These are phyloP conservation scores for Boletellus sp. DNA, from an alignment of 768 basidiomycete genomes.

Conservation along the genomic window DNA sequence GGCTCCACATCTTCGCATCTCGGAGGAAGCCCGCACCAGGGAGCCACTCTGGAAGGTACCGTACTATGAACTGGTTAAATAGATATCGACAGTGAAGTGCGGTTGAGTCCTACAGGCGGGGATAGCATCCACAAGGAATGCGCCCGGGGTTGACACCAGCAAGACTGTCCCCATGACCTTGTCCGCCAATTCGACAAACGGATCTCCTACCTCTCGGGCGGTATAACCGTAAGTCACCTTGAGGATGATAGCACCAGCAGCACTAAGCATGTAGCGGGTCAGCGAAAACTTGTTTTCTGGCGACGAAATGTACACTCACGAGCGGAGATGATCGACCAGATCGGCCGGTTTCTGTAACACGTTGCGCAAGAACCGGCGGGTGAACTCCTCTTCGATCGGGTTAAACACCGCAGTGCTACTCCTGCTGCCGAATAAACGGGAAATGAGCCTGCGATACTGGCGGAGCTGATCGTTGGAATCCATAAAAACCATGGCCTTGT, in stretches of 20 bases:
- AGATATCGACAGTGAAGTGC: too few species aligned
- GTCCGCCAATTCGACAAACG: constrained; percentile 31
- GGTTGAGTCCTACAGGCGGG: constrained; percentile 15
- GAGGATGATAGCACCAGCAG: constrained; percentile 29
- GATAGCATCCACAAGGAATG: constrained; percentile 21
- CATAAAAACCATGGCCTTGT: constrained; percentile 2
- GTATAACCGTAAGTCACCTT: constrained; percentile 41
- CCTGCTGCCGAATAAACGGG: constrained; percentile 11
- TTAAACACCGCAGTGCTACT: constrained; percentile 9
- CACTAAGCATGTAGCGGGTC: constrained; percentile 2
- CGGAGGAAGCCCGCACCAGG: constrained; percentile 35
- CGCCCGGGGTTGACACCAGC: constrained; percentile 1
- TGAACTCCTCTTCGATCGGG: constrained; percentile 18
- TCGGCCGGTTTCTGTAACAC: constrained; percentile 14
- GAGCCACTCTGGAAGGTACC: constrained; percentile 34
- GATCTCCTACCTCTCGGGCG: constrained; percentile 34
- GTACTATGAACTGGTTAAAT: constrained; percentile 16
- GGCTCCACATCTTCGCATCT: constrained; percentile 24
- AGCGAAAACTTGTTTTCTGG: background rate
- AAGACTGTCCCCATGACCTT: constrained; percentile 19
- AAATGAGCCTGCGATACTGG: constrained; percentile 12
- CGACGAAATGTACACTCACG: constrained; percentile 7
- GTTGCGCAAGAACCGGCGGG: constrained; percentile 14
- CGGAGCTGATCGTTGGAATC: constrained; percentile 9
- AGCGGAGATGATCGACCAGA: constrained; percentile 19